Base-by-base conservation (phyloP, 176 grass and related monocot genomes). In the Zea mays region DNA sequence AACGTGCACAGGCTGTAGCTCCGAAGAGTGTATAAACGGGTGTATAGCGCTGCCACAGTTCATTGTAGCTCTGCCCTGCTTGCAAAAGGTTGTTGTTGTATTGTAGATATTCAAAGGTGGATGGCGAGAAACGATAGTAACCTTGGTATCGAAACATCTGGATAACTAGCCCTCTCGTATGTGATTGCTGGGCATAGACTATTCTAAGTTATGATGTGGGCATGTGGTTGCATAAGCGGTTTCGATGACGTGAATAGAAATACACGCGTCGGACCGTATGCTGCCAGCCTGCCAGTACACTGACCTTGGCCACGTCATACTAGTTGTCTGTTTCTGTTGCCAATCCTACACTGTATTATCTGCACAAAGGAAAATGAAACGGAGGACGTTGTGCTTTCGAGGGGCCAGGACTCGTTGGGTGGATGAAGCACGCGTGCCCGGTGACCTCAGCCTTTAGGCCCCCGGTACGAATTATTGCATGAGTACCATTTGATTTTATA, bases 361-460 rank as follows among this genome's bases (percentile, higher is more conserved):
- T 52, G 40, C 40, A 39, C 41, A 47, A 40, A 9, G 38, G 36
- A 15, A 15, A 46, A 47, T 0, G 17, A 10, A n/a, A n/a, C 4
- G 21, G 27, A 36, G n/a, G 14, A 13, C 48, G 5, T 51, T 14
- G 45, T 46, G 11, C 45, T 46, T 46, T 10, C 16, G 20, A 35
- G 43, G 27, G 73, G 65, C 43, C 13, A 51, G 64, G 65, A 10
- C 70, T 62, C 49, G 65, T 77, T 62, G 13, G 10, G 40, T 70
- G 13, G 10, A 57, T 57, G 17, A 20, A 60, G 36, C 47, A n/a
- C 44, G 73, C 74, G 46, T 84, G 74, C 82, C 42, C 6, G 33
- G 56, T 78, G 67, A 84, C 66, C 66, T 77, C 63, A 69, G 51
- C 81, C 11, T 13, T 35, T 5, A 44, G 48, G 37, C 44, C 72